Evolutionary conservation across 495 filamentous ascomycete genomes (phyloP).

Genomic region (Arthonia radiata): DNA sequence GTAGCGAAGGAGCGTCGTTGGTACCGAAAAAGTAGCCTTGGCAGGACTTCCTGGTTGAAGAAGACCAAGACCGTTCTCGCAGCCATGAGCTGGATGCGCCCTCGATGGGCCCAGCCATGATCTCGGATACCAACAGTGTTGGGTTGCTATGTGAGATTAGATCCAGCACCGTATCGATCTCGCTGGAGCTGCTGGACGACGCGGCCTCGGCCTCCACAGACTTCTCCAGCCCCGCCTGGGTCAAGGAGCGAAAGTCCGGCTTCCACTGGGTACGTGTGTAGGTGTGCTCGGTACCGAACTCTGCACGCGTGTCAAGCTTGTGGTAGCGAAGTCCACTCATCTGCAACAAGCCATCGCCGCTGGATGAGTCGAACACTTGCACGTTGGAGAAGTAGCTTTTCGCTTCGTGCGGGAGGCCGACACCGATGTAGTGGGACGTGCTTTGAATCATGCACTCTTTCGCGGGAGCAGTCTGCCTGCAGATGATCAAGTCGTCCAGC

Average conservation of each 20-base stretch:
- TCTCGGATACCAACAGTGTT: conserved; percentile 9
- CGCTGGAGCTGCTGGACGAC: no score
- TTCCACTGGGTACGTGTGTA: conserved; percentile 9
- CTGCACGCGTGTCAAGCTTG: conserved; percentile 1
- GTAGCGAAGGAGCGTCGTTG: no score
- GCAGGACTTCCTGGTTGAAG: no score
- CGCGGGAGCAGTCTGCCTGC: conserved; percentile 1
- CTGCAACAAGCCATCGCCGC: conserved; percentile 7
- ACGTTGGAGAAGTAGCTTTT: conserved; percentile 5
- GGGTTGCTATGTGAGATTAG: conserved; percentile 12
- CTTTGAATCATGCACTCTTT: conserved; percentile 3
- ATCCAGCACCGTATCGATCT: conserved; percentile 7
- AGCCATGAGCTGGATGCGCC: no score
- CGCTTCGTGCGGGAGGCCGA: no score
- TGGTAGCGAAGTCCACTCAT: conserved; percentile 6
- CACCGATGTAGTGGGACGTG: no score
- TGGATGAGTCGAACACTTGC: conserved; percentile 6
- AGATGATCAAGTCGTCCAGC: conserved; percentile 4
- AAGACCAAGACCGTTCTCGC: no score
- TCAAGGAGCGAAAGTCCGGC: conserved; percentile 11
- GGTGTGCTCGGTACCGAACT: conserved; percentile 3
- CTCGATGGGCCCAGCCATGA: no score
- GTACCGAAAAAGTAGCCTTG: no score
- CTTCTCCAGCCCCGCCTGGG: conserved; percentile 3
- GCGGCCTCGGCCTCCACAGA: no score